Conservation (phyloP, 345 rosid species). For the Orychophragmus violaceus region DNA sequence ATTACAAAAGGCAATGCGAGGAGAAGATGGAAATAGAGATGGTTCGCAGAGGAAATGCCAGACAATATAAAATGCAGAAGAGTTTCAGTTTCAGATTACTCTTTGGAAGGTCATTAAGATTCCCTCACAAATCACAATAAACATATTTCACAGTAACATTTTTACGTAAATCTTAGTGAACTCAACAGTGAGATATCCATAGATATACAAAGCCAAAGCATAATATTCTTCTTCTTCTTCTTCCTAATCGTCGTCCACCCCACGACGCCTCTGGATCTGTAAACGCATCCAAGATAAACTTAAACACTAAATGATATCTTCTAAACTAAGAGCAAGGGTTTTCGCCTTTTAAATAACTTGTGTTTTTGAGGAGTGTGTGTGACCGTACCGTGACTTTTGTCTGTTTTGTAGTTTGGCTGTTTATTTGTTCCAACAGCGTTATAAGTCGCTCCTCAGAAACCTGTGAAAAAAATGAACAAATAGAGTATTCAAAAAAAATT, state of each 20-base stretch:
- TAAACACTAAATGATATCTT: not conserved
- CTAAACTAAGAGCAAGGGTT: not conserved
- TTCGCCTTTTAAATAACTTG: not conserved
- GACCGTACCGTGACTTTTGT: constrained; percentile 82
- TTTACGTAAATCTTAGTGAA: not conserved
- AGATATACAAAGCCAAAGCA: not conserved
- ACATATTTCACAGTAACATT: constrained; percentile 13
- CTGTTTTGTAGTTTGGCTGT: constrained; percentile 82
- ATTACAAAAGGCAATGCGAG: not conserved
- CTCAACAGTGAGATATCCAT: not conserved
- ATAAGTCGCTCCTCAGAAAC: constrained; percentile 92
- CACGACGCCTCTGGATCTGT: constrained; percentile 95
- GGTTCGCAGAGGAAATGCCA: not conserved
- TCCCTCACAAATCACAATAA: constrained; percentile 4
- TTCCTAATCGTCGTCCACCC: constrained; percentile 73
- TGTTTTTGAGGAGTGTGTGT: not conserved
- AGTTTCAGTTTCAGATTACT: constrained; percentile 9
- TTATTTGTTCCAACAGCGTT: constrained; percentile 81
- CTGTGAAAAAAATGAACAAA: constrained; percentile 31
- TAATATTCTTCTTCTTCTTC: constrained; percentile 3
- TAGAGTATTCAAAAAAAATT: not conserved
- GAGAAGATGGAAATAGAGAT: not conserved
- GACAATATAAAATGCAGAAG: not conserved
- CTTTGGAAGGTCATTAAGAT: constrained; percentile 17
- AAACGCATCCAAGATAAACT: not conserved